Evolutionary conservation across 352 stramenopile species (phyloP), one percentile per base, ranked within the genome.

Genomic region (Pythium apleroticum): DNA sequence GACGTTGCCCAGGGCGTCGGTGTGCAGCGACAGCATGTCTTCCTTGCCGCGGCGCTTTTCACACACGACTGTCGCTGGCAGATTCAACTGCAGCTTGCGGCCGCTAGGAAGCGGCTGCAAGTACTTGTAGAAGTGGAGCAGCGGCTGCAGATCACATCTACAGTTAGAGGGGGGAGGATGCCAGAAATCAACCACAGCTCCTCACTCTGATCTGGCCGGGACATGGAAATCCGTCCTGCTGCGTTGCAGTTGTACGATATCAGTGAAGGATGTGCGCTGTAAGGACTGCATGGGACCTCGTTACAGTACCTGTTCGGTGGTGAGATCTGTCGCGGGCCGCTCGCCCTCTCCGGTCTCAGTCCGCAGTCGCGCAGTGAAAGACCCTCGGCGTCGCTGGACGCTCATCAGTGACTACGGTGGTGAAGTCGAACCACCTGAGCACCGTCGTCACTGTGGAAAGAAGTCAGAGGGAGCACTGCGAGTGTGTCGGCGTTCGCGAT

Each of bases 121-220:
- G 54, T 88, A 92, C 72, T 94, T 94, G 77, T 89, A 94, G 60
- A 94, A 94, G 66, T 82, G 84, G 22, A 94, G 58, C 10, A 87
- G 66, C 11, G 85, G 81, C 80, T 89, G 9, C 24, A 49, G 53
- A 19, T 54, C 14, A 33, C n/a, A n/a, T n/a, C n/a, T n/a, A n/a
- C n/a, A n/a, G n/a, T n/a, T n/a, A n/a, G n/a, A n/a, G n/a, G n/a
- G n/a, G n/a, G n/a, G n/a, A n/a, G n/a, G n/a, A n/a, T n/a, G n/a
- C n/a, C n/a, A n/a, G n/a, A n/a, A n/a, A n/a, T 14, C n/a, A 19
- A 11, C 12, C 43, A 31, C 7, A 28, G 24, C n/a, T 30, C 55
- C n/a, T 9, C n/a, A 80, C 73, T 63, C 75, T 71, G 70, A 80
- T 56, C 43, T 77, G 68, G 15, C 64, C 58, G 15, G 73, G 73